phyloP scores from a whole-genome alignment of 768 basidiomycete genomes.

The Suillus occidentalis region DNA sequence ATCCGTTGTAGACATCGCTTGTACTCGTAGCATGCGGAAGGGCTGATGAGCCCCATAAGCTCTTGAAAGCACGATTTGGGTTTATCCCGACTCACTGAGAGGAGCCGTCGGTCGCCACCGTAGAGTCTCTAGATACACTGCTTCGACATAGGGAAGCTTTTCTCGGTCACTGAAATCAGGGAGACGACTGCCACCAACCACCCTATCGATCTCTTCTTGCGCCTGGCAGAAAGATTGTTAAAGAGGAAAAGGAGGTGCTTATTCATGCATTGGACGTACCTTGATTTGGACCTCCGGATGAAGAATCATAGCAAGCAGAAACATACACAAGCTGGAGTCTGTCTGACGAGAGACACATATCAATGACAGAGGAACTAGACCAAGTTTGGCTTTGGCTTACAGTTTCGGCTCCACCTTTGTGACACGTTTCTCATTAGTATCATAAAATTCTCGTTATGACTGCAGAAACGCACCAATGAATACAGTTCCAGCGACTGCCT shows the following conservation, averaged over 20 bases:
- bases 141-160: slow-evolving; percentile 33
- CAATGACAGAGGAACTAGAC: not conserved
- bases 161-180: slow-evolving; percentile 29
- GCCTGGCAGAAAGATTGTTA: slow-evolving; percentile 13
- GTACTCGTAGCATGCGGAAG: slow-evolving; percentile 23
- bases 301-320: slow-evolving; percentile 35
- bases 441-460: not conserved
- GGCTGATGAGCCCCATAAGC: slow-evolving; percentile 8
- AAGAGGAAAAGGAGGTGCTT: slow-evolving; percentile 8
- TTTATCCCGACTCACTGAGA: slow-evolving; percentile 19
- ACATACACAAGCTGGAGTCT: slow-evolving; percentile 18
- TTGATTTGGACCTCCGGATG: slow-evolving; percentile 32
- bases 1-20: slow-evolving; percentile 29
- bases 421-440: not conserved
- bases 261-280: not conserved
- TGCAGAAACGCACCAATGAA: slow-evolving; percentile 21
- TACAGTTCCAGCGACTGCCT: slow-evolving; percentile 22
- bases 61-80: not conserved
- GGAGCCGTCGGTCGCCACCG: slow-evolving; percentile 34
- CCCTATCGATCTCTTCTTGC: slow-evolving; percentile 30
- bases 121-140: slow-evolving; percentile 30
- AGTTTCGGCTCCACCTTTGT: slow-evolving; percentile 28
- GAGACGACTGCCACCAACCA: slow-evolving; percentile 31
- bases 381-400: slow-evolving; percentile 12
- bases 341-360: slow-evolving; percentile 12